A percentile compares a stretch with the other conserved stretches of the same genome.
These are phyloP conservation scores for Asclepias syriaca DNA, from an alignment of 257 asterid species.

Conservation along the genomic window DNA sequence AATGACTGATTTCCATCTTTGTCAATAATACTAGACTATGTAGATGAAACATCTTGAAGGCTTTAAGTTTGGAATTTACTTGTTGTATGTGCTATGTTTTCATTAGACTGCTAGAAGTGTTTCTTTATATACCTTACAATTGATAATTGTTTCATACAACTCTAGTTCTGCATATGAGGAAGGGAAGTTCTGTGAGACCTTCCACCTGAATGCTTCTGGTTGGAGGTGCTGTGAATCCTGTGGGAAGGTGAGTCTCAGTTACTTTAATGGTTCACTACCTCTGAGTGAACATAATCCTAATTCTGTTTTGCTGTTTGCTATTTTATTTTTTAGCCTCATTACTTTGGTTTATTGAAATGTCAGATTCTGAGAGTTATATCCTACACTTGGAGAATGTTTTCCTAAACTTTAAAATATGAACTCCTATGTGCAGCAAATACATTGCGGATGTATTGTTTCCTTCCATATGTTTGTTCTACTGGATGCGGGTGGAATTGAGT, in stretches of 20 bases:
- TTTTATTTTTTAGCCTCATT: background rate
- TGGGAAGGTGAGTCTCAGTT: conserved; percentile 63
- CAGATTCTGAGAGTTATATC: background rate
- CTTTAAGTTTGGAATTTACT: background rate
- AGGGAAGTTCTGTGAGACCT: conserved; percentile 86
- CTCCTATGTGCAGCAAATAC: conserved; percentile 81
- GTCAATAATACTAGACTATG: background rate
- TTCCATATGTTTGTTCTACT: conserved; percentile 95
- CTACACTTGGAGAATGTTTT: background rate
- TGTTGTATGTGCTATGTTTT: background rate
- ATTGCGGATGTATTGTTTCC: conserved; percentile 96
- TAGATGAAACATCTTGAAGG: background rate
- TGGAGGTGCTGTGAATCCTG: conserved; percentile 99
- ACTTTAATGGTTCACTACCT: conserved; percentile 2
- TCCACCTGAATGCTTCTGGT: conserved; percentile 85
- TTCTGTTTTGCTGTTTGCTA: background rate
- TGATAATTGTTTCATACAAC: conserved; percentile 8
- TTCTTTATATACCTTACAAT: background rate
- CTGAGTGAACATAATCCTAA: background rate
- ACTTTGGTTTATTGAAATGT: background rate
- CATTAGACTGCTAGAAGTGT: background rate
- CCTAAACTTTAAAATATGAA: conserved; percentile 15
- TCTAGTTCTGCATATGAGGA: conserved; percentile 79
- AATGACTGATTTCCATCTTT: background rate
- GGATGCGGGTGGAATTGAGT: conserved; percentile 99